Evolutionary conservation across 1,284 basidiomycete species (phyloP).

Genomic region (Ceratobasidium sp.): DNA sequence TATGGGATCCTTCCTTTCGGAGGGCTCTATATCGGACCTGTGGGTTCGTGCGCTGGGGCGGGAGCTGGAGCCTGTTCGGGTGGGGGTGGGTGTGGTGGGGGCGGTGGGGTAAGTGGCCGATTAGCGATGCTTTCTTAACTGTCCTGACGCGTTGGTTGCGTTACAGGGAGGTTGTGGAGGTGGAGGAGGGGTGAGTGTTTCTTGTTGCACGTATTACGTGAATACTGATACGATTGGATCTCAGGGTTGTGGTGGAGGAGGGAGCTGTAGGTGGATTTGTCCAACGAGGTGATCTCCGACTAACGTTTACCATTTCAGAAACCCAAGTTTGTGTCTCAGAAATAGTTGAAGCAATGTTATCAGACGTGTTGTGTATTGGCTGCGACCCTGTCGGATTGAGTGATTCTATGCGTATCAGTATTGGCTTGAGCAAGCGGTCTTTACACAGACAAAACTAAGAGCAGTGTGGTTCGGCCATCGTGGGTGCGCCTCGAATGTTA

Average conservation of each 20-base stretch:
- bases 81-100: conserved; percentile 5
- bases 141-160: background rate
- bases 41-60: conserved; percentile 11
- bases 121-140: background rate
- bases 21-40: conserved; percentile 9
- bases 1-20: conserved; percentile 13
- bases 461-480: no score
- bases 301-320: no score
- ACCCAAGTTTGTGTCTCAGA: no score
- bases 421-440: no score
- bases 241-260: background rate
- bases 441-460: no score
- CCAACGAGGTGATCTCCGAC: background rate
- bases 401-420: no score
- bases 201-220: background rate
- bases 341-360: no score
- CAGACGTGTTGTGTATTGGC: no score
- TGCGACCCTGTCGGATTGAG: no score
- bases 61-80: conserved; percentile 15
- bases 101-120: conserved; percentile 16
- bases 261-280: background rate
- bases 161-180: background rate
- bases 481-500: no score
- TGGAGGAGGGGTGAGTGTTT: background rate
- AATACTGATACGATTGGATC: background rate